phyloP scores from a whole-genome alignment of 2,329 filamentous ascomycete species.

The Aspergillus brasiliensis region DNA sequence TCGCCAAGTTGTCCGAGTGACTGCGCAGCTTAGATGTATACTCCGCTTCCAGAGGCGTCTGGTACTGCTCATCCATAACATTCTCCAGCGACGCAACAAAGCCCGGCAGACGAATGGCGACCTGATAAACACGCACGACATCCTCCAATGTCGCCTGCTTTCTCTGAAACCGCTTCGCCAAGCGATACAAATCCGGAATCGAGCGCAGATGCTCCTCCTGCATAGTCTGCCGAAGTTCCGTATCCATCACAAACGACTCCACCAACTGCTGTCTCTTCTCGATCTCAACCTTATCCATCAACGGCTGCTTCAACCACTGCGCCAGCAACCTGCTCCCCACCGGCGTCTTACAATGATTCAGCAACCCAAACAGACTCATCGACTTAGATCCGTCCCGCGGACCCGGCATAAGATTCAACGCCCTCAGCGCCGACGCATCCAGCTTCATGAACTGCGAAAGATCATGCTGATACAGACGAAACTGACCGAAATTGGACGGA shows the following conservation, averaged over 20 bases:
- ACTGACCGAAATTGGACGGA: constrained; percentile 93
- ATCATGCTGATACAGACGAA: constrained; percentile 95
- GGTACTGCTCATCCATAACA: constrained; percentile 94
- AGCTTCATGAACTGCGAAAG: constrained; percentile 97
- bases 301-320: constrained; percentile 96
- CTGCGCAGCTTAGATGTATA: constrained; percentile 83
- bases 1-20: constrained; percentile 75
- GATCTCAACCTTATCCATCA: constrained; percentile 89
- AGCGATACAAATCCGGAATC: constrained; percentile 89
- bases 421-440: constrained; percentile 89
- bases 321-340: constrained; percentile 85
- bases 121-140: constrained; percentile 92
- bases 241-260: constrained; percentile 91
- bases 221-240: constrained; percentile 89
- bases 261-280: constrained; percentile 90
- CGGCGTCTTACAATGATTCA: constrained; percentile 98
- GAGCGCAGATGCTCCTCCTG: constrained; percentile 93
- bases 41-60: constrained; percentile 78
- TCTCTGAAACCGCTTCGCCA: constrained; percentile 93
- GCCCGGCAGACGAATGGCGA: constrained; percentile 85
- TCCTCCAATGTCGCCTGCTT: constrained; percentile 91
- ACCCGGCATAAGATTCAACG: constrained; percentile 95
- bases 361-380: constrained; percentile 91
- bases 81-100: constrained; percentile 87
- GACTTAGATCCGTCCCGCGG: constrained; percentile 92